A percentile compares a stretch with the other conserved stretches of the same genome.
These are phyloP conservation scores for Candida dubliniensis DNA, from an alignment of 1,139 yeast genomes.

Conservation along the genomic window DNA sequence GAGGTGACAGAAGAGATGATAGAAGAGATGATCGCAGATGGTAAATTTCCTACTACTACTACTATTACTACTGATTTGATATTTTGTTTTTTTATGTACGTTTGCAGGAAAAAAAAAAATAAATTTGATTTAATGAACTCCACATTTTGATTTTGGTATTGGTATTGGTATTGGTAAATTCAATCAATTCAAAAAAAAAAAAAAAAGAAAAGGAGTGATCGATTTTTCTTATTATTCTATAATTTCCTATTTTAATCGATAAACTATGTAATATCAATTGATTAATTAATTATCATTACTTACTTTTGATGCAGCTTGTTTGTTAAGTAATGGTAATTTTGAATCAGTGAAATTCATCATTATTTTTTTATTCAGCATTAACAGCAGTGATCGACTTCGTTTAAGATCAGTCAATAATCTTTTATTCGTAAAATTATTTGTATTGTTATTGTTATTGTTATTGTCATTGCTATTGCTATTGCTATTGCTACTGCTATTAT, in stretches of 20 bases:
- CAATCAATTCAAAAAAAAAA: too few relatives aligned
- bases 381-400: conserved; percentile 14
- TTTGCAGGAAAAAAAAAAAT: too few relatives aligned
- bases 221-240: conserved; percentile 1
- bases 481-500: background rate
- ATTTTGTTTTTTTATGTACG: too few relatives aligned
- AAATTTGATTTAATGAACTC: too few relatives aligned
- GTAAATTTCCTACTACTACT: conserved; percentile 3
- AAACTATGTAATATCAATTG: background rate
- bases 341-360: conserved; percentile 14
- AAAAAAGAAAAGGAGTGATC: too few relatives aligned
- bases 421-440: conserved; percentile 2
- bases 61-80: background rate
- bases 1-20: conserved; percentile 1
- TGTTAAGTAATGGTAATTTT: conserved; percentile 34
- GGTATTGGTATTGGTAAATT: too few relatives aligned
- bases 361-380: conserved; percentile 17
- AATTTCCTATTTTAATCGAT: background rate
- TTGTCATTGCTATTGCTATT: conserved; percentile 2
- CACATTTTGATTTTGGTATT: too few relatives aligned
- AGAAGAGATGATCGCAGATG: conserved; percentile 6
- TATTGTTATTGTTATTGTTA: conserved; percentile 2
- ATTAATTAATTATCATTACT: background rate
- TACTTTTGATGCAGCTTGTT: conserved; percentile 33
- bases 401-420: conserved; percentile 16